Conservation (phyloP, 2,329 filamentous ascomycete species). For the Podosphaera aphanis region DNA sequence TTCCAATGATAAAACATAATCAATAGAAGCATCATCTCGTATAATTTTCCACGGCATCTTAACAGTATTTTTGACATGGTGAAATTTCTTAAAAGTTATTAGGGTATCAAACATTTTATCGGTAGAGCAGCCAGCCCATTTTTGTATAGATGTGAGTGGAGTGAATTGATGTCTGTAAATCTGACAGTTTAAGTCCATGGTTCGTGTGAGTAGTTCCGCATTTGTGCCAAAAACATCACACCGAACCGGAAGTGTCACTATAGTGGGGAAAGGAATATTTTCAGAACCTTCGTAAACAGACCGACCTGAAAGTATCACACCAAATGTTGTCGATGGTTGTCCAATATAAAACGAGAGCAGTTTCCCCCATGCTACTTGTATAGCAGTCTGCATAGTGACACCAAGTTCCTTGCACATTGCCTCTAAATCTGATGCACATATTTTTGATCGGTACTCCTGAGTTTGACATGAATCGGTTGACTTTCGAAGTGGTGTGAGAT, state of each 20-base stretch:
- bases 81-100: slow-evolving; percentile 54
- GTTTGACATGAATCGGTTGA: slow-evolving; percentile 16
- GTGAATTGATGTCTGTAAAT: slow-evolving; percentile 49
- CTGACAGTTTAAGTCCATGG: slow-evolving; percentile 40
- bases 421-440: slow-evolving; percentile 26
- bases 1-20: slow-evolving; percentile 66
- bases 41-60: slow-evolving; percentile 31
- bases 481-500: slow-evolving; percentile 38
- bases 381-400: slow-evolving; percentile 52
- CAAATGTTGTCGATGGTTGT: slow-evolving; percentile 52
- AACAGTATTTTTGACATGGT: slow-evolving; percentile 6
- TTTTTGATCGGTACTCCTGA: slow-evolving; percentile 18
- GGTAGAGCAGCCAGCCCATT: slow-evolving; percentile 41
- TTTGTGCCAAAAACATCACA: slow-evolving; percentile 32
- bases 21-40: slow-evolving; percentile 44
- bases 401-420: slow-evolving; percentile 29
- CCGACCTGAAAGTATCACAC: slow-evolving; percentile 57
- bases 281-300: slow-evolving; percentile 32
- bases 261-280: slow-evolving; percentile 47
- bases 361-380: slow-evolving; percentile 58
- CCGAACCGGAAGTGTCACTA: slow-evolving; percentile 56
- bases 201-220: slow-evolving; percentile 29
- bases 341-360: slow-evolving; percentile 56
- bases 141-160: slow-evolving; percentile 48
- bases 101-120: slow-evolving; percentile 60